Evolutionary conservation across 768 basidiomycete genomes (phyloP), one percentile per base, ranked within the genome.

Genomic region (Pleurotus pulmonarius): DNA sequence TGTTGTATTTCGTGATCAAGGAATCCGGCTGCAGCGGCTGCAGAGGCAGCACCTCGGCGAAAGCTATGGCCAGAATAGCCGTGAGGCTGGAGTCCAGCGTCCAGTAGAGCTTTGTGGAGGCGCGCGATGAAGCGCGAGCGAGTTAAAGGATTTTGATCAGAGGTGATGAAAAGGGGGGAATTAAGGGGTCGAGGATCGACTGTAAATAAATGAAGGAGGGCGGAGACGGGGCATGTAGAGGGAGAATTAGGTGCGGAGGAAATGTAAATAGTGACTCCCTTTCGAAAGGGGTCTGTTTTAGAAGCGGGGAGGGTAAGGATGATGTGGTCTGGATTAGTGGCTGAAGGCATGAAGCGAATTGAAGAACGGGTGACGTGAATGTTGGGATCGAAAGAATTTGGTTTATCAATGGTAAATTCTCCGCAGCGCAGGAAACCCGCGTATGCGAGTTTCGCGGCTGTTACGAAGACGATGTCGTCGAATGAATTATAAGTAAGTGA

Each of bases 261-360:
- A 12, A 47, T 47, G 11, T n/a, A 47, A 16, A 70, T 61, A 6
- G 60, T 51, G 41, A 67, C 59, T 1, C 69, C 66, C 38, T 60
- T 59, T 5, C 69, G 59, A 55, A 74, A 75, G 1, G 70, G 71
- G 60, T 74, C 70, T 4, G 71, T 73, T 53, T 75, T 75, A 1
- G 73, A 75, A 1, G 64, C 59, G 4, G 72, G 70, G 1, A 75
- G 61, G 6, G 61, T 62, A 34, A 73, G 60, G 12, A 45, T 41
- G 24, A 69, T 20, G 43, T 68, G 65, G 0, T 63, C 63, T 9
- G 69, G 60, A 15, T 60, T 45, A 1, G 63, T 57, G 11, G 67
- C 41, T 38, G 56, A 57, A 9, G 70, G 69, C 26, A 68, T 22
- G 58, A 73, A 73, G 15, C 59, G 41, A 24, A 72, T 55, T 16